Evolutionary conservation across 1,139 yeast genomes (phyloP).

Genomic region (Taphrina deformans): DNA sequence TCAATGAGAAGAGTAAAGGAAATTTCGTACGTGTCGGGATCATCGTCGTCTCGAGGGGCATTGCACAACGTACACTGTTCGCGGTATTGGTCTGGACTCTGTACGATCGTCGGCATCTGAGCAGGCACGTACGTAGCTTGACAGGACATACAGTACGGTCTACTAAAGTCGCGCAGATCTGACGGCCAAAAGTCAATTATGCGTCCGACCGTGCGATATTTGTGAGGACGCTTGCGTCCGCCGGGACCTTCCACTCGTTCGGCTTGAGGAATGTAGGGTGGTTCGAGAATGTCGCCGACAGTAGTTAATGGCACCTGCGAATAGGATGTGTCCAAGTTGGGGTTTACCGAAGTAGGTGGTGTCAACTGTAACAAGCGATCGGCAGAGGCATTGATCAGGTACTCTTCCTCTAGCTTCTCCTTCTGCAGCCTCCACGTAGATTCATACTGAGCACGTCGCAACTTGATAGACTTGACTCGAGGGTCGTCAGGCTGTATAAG

Average conservation of each 20-base stretch:
- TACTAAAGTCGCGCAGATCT: conserved; percentile 32
- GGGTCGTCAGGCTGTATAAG: conserved; percentile 6
- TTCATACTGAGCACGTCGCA: conserved; percentile 26
- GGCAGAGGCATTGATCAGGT: background rate
- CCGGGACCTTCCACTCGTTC: conserved; percentile 11
- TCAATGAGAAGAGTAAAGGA: conserved; percentile 32
- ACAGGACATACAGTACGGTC: conserved; percentile 33
- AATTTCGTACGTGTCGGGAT: conserved; percentile 23
- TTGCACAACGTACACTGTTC: conserved; percentile 14
- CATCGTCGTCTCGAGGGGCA: background rate
- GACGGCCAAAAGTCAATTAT: conserved; percentile 33
- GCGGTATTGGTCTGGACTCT: conserved; percentile 3
- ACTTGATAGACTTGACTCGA: conserved; percentile 17
- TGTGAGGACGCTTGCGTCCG: conserved; percentile 10
- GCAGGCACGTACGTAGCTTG: conserved; percentile 23
- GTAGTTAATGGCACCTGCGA: conserved; percentile 30
- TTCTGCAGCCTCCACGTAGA: conserved; percentile 2
- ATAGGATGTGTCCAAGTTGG: conserved; percentile 25
- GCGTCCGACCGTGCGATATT: conserved; percentile 32
- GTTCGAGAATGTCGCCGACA: conserved; percentile 33
- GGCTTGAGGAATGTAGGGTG: conserved; percentile 17
- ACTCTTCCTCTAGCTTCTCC: conserved; percentile 9
- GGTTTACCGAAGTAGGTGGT: conserved; percentile 25
- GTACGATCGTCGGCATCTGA: background rate
- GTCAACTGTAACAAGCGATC: conserved; percentile 11